Percentiles rank a stretch among this genome's conserved stretches.
These are phyloP conservation scores for Lathyrus aphaca DNA, from an alignment of 306 rosid genomes.

Conservation along the genomic window DNA sequence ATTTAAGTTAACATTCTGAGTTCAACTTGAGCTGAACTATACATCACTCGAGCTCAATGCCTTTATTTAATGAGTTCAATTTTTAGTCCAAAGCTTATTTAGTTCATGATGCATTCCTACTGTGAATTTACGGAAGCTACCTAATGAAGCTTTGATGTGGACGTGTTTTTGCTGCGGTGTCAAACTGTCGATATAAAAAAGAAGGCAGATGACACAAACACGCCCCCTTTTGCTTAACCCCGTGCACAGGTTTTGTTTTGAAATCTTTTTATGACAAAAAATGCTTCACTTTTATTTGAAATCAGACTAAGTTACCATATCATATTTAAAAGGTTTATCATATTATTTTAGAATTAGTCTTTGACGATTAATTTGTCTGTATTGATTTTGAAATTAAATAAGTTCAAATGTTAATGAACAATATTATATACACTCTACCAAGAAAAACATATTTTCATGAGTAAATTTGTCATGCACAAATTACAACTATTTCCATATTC, in stretches of 20 bases:
- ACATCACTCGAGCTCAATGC: neutral
- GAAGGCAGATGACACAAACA: too few species aligned
- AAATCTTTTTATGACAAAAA: too few species aligned
- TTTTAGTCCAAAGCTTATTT: neutral
- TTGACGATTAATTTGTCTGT: neutral
- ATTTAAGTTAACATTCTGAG: neutral
- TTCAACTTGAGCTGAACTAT: neutral
- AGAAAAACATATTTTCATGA: neutral
- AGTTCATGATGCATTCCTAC: too few species aligned
- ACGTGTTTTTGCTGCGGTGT: too few species aligned
- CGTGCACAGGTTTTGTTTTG: too few species aligned
- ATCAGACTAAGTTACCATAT: neutral
- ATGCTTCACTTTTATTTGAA: neutral
- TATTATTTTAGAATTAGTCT: neutral
- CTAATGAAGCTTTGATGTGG: too few species aligned
- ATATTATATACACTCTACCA: neutral
- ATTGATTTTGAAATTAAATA: too few species aligned
- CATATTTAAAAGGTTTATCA: neutral
- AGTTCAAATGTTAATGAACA: neutral
- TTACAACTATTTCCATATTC: constrained; percentile 12
- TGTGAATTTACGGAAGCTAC: too few species aligned
- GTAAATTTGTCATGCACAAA: constrained; percentile 1
- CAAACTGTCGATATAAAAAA: too few species aligned
- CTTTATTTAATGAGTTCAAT: neutral
- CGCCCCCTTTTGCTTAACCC: too few species aligned